Conservation (phyloP, 2,329 filamentous ascomycete species). For the Penicillium occitanis region DNA sequence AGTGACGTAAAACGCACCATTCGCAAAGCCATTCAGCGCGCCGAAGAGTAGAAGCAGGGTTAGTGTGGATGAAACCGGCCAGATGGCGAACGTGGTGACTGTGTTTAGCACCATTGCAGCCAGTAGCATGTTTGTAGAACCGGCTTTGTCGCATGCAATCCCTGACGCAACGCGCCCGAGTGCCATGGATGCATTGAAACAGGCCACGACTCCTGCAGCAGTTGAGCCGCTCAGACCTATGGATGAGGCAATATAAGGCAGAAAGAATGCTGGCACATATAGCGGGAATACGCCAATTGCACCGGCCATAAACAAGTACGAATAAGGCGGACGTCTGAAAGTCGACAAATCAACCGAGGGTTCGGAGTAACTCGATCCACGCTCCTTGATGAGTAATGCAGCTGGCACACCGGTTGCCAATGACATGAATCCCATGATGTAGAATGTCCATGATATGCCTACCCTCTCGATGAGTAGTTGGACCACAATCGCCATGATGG, state of each 20-base stretch:
- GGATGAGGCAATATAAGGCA: neutral
- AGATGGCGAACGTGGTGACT: conserved; percentile 5
- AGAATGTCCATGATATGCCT: conserved; percentile 5
- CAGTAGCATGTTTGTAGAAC: neutral
- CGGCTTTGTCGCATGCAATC: neutral
- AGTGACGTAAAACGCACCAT: conserved; percentile 7
- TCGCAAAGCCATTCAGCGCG: conserved; percentile 1
- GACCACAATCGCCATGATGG: neutral
- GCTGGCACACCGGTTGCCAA: conserved; percentile 1
- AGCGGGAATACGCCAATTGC: conserved; percentile 2
- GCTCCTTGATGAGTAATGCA: conserved; percentile 2
- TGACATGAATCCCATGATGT: conserved; percentile 2
- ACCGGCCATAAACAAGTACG: neutral
- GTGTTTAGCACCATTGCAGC: neutral
- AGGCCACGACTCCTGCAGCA: neutral
- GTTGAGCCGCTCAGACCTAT: conserved; percentile 2
- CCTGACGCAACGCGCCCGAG: neutral
- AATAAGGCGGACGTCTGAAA: conserved; percentile 1
- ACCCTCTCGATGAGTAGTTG: neutral
- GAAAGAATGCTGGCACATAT: neutral
- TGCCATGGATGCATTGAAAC: conserved; percentile 10
- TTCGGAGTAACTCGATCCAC: neutral
- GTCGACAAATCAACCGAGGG: conserved; percentile 1
- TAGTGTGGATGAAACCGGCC: conserved; percentile 5
- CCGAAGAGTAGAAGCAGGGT: neutral